A percentile compares a stretch with the other conserved stretches of the same genome.
phyloP scores from a whole-genome alignment of 2,329 filamentous ascomycete genomes.

The Alternaria brassicae region DNA sequence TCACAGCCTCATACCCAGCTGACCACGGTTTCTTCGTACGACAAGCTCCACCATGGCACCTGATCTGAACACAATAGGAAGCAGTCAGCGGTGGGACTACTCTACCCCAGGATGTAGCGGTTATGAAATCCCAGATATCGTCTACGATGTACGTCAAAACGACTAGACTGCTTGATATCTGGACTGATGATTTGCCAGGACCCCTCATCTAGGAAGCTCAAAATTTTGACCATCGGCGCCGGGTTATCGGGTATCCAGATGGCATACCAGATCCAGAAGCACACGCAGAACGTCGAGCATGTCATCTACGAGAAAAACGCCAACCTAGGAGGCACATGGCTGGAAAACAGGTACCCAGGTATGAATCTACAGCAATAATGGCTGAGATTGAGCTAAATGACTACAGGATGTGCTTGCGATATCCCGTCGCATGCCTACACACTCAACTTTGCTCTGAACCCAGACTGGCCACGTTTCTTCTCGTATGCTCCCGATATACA shows the following conservation, averaged over 20 bases:
- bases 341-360: constrained; percentile 53
- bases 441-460: constrained; percentile 54
- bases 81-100: constrained; percentile 52
- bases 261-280: constrained; percentile 58
- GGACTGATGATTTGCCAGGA: constrained; percentile 8
- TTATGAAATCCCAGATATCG: constrained; percentile 51
- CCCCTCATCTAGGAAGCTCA: constrained; percentile 45
- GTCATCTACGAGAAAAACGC: constrained; percentile 59
- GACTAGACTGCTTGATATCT: neutral
- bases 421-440: constrained; percentile 57
- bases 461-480: constrained; percentile 58
- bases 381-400: neutral
- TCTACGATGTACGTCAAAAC: constrained; percentile 39
- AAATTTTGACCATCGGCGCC: constrained; percentile 58
- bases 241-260: constrained; percentile 57
- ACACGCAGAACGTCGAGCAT: constrained; percentile 54
- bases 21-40: neutral
- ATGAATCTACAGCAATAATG: neutral
- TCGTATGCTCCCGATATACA: constrained; percentile 57
- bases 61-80: constrained; percentile 50
- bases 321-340: constrained; percentile 56
- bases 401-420: constrained; percentile 52
- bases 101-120: constrained; percentile 53
- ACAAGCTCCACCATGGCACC: constrained; percentile 46
- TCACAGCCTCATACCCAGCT: neutral